These are phyloP conservation scores for Saksenaea oblongispora DNA, from an alignment of 371 early-diverging fungal species.

Conservation along the genomic window DNA sequence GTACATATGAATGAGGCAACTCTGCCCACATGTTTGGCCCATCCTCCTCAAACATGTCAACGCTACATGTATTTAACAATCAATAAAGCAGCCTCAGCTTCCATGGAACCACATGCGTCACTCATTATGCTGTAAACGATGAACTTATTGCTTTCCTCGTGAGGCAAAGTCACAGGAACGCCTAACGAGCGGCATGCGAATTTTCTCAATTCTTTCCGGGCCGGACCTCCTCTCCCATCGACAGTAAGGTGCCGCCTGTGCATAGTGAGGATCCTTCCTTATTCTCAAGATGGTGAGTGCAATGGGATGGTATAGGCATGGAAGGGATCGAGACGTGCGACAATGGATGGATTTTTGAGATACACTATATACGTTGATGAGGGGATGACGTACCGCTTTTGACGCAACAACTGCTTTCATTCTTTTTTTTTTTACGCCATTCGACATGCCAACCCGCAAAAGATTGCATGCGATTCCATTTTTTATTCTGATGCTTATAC, in stretches of 20 bases:
- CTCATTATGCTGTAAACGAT: too few relatives aligned
- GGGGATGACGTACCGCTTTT: constrained; percentile 14
- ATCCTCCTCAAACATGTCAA: too few relatives aligned
- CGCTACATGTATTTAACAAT: too few relatives aligned
- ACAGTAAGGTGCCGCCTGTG: background rate
- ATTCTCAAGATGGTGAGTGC: constrained; percentile 16
- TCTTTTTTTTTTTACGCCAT: background rate
- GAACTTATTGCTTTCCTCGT: too few relatives aligned
- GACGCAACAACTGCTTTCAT: constrained; percentile 19
- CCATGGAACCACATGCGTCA: too few relatives aligned
- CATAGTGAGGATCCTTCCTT: background rate
- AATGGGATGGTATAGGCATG: background rate
- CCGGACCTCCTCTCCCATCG: background rate
- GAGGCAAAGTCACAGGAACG: too few relatives aligned
- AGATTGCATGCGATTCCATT: background rate
- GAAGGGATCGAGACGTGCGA: background rate
- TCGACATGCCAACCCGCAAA: background rate
- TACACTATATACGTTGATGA: background rate
- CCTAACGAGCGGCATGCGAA: too few relatives aligned
- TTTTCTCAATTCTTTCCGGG: background rate
- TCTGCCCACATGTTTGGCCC: too few relatives aligned
- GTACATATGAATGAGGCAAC: too few relatives aligned
- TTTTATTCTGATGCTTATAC: background rate
- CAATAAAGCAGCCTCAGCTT: too few relatives aligned
- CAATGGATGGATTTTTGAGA: background rate